A percentile compares a stretch with the other conserved stretches of the same genome.
Evolutionary conservation across 768 basidiomycete species (phyloP).

Genomic region (Leccinum imitatum): DNA sequence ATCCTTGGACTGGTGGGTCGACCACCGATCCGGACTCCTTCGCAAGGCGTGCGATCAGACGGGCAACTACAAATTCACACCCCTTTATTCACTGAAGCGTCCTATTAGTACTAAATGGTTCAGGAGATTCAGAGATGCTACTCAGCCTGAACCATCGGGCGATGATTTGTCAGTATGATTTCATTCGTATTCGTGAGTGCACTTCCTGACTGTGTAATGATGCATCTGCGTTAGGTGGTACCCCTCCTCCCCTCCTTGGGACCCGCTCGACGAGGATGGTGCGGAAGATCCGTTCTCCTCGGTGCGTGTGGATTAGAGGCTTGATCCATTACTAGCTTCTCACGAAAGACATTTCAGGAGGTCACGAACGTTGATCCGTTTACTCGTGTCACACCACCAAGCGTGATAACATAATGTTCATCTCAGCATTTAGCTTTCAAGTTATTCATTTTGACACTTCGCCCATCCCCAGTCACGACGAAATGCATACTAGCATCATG

Average conservation of each 20-base stretch:
- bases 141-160: conserved; percentile 10
- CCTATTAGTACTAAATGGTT: neutral
- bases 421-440: neutral
- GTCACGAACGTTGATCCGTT: conserved; percentile 14
- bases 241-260: conserved; percentile 22
- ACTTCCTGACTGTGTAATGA: neutral
- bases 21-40: conserved; percentile 17
- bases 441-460: neutral
- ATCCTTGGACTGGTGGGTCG: conserved; percentile 18
- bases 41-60: conserved; percentile 19
- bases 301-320: conserved; percentile 8
- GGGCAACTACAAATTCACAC: conserved; percentile 20
- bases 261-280: conserved; percentile 28
- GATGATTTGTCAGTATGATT: conserved; percentile 20
- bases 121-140: conserved; percentile 18
- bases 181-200: neutral
- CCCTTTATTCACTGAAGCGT: conserved; percentile 20
- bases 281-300: conserved; percentile 19
- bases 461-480: neutral
- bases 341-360: conserved; percentile 4
- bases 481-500: neutral
- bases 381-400: neutral
- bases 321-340: conserved; percentile 1
- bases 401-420: neutral
- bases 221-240: conserved; percentile 19